phyloP scores from a whole-genome alignment of 371 early-diverging fungal species.

The Mortierella sp. region DNA sequence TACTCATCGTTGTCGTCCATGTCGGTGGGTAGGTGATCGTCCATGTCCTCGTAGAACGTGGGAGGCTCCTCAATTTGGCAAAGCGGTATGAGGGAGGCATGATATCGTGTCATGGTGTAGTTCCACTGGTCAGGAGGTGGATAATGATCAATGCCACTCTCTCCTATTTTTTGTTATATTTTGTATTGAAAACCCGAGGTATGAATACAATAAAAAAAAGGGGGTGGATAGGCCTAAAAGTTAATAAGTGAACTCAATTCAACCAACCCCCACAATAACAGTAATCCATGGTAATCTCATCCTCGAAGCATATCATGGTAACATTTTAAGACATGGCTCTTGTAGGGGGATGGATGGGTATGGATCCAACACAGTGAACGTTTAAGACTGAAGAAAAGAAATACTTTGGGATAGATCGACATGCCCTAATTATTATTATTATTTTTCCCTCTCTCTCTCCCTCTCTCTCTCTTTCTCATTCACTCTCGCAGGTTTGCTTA shows the following conservation, averaged over 20 bases:
- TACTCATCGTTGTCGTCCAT: conserved; percentile 14
- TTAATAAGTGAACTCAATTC: conserved; percentile 9
- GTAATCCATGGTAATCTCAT: not conserved
- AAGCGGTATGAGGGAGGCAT: conserved; percentile 50
- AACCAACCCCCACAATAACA: not conserved
- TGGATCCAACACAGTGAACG: too few species aligned
- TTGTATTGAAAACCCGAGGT: not conserved
- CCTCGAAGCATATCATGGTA: not conserved
- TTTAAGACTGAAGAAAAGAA: too few species aligned
- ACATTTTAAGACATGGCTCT: too few species aligned
- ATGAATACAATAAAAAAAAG: conserved; percentile 3
- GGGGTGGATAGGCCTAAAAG: not conserved
- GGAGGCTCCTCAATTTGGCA: conserved; percentile 49
- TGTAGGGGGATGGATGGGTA: too few species aligned
- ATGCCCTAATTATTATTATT: too few species aligned
- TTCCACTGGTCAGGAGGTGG: conserved; percentile 55
- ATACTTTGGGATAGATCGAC: too few species aligned
- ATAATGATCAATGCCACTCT: conserved; percentile 34
- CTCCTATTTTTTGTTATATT: conserved; percentile 39
- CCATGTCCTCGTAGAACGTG: conserved; percentile 44
- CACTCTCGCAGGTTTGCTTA: not conserved
- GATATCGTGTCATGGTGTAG: conserved; percentile 54
- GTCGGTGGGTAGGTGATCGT: conserved; percentile 21
- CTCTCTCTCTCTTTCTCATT: too few species aligned
- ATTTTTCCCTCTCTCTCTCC: too few species aligned